Evolutionary conservation across 108 stramenopile species (phyloP).

Genomic region (Halocafeteria seosinensis): DNA sequence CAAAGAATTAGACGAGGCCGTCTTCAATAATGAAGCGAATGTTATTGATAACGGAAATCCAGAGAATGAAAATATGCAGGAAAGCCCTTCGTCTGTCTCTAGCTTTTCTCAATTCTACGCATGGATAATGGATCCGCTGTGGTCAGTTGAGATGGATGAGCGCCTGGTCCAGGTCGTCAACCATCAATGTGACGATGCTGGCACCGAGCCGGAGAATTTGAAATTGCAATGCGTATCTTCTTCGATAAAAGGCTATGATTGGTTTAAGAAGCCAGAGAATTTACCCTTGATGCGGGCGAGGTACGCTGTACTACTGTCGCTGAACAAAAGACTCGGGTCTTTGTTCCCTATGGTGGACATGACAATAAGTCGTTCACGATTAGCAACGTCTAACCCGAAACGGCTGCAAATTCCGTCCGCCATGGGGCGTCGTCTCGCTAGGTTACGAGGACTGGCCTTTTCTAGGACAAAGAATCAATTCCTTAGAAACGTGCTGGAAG

Average conservation of each 20-base stretch:
- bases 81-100: not conserved
- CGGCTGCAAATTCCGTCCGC: not conserved
- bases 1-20: not conserved
- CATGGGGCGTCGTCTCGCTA: conserved; percentile 1
- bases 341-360: conserved; percentile 2
- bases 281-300: not conserved
- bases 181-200: not conserved
- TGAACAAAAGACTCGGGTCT: not conserved
- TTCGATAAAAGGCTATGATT: not conserved
- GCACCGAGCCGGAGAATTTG: conserved; percentile 10
- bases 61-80: not conserved
- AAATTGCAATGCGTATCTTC: not conserved
- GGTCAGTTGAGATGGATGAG: not conserved
- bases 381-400: not conserved
- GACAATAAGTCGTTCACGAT: not conserved
- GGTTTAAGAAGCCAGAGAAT: not conserved
- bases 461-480: conserved; percentile 9
- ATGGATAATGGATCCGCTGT: not conserved
- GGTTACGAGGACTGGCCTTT: not conserved
- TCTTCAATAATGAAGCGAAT: not conserved
- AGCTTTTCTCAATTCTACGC: not conserved
- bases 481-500: conserved; percentile 10
- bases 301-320: not conserved
- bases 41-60: not conserved
- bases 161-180: conserved; percentile 6